Percentiles rank a stretch among this genome's conserved stretches.
phyloP scores from a whole-genome alignment of 306 rosid genomes.

The Malus sieversii region DNA sequence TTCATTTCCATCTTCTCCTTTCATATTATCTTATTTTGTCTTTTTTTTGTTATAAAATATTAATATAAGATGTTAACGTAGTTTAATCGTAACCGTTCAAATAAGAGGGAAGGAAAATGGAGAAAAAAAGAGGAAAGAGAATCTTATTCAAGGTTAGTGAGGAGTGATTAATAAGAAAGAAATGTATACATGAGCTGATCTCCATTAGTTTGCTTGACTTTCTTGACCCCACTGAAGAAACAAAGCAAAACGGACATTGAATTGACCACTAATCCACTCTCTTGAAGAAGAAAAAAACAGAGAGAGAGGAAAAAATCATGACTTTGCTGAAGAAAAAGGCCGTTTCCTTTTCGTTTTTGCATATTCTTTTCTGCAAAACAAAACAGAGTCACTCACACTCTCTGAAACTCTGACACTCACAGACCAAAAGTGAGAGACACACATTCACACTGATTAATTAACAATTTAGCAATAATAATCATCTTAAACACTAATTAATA shows the following conservation, averaged over 20 bases:
- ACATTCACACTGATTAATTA: constrained; percentile 3
- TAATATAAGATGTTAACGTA: too few species aligned
- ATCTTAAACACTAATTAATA: neutral
- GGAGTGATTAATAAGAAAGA: neutral
- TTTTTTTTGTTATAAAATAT: too few species aligned
- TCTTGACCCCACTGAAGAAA: neutral
- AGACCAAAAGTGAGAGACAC: constrained; percentile 15
- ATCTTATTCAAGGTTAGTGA: too few species aligned
- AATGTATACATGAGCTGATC: neutral
- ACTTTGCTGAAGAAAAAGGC: constrained; percentile 25
- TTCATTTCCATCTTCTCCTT: too few species aligned
- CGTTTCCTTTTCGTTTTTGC: constrained; percentile 10
- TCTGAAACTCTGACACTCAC: constrained; percentile 4
- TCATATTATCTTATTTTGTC: too few species aligned
- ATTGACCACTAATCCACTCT: neutral
- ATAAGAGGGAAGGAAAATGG: too few species aligned
- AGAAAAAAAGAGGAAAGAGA: too few species aligned
- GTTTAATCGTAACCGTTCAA: too few species aligned
- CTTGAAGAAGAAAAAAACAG: neutral
- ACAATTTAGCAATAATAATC: neutral
- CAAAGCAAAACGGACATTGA: neutral
- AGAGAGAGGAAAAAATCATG: constrained; percentile 22
- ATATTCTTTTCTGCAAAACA: neutral
- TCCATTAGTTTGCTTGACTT: neutral
- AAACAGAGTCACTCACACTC: neutral